These are phyloP conservation scores for Ceratobasidium papillatum DNA, from an alignment of 1,284 basidiomycete species.

Conservation along the genomic window DNA sequence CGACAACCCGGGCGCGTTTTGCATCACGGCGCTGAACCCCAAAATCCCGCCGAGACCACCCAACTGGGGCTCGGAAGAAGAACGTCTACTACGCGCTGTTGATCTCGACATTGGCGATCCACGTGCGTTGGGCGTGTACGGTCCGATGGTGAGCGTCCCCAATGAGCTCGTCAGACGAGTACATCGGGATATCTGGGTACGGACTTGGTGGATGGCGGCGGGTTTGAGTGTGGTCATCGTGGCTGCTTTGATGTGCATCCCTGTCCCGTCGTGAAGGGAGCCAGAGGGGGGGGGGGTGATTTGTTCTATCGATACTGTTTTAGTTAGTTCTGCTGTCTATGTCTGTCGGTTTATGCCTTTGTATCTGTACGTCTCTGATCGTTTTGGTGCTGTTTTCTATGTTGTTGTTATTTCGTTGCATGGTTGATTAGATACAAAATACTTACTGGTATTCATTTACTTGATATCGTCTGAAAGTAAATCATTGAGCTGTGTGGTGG, in stretches of 20 bases:
- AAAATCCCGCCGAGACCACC: not conserved
- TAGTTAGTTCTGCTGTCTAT: not conserved
- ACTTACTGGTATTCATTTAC: not conserved
- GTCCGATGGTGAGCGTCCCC: constrained; percentile 27
- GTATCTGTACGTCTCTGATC: not conserved
- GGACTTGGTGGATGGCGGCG: constrained; percentile 10
- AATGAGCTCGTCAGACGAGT: constrained; percentile 6
- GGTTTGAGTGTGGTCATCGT: not conserved
- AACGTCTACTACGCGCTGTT: not conserved
- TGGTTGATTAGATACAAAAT: not conserved
- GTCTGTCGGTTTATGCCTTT: not conserved
- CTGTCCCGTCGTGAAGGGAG: not conserved
- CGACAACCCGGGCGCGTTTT: not conserved
- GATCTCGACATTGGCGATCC: constrained; percentile 33
- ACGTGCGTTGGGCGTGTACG: constrained; percentile 19
- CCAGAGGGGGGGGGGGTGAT: not conserved
- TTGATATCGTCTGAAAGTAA: not conserved
- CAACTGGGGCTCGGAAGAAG: not conserved
- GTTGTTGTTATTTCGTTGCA: not conserved
- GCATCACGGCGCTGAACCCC: constrained; percentile 8
- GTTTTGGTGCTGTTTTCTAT: not conserved
- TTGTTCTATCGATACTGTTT: not conserved
- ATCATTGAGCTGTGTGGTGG: not conserved
- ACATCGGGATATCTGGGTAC: constrained; percentile 13
- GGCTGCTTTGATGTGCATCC: constrained; percentile 13